Percentiles rank a stretch among this genome's conserved stretches.
Evolutionary conservation across 306 rosid genomes (phyloP).

Genomic region (Citrullus colocynthis): DNA sequence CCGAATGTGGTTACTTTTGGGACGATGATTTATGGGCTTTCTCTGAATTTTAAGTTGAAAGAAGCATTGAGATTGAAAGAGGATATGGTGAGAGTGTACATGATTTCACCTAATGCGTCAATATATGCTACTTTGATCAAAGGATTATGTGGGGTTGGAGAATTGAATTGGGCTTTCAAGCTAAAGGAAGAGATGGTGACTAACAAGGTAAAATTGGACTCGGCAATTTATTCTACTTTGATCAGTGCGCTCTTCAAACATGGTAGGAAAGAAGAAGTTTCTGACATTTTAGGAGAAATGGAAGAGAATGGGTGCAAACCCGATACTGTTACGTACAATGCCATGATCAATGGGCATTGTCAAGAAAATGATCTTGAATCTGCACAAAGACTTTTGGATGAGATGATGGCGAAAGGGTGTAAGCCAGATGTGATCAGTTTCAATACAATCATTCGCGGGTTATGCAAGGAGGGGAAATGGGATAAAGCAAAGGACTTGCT

Average conservation of each 20-base stretch:
- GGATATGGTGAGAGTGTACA: slow-evolving; percentile 28
- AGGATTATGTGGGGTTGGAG: slow-evolving; percentile 40
- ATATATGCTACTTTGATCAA: slow-evolving; percentile 40
- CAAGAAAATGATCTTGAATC: slow-evolving; percentile 38
- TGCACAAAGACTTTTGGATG: slow-evolving; percentile 43
- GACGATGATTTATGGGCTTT: slow-evolving; percentile 38
- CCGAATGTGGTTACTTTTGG: slow-evolving; percentile 47
- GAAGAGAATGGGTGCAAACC: slow-evolving; percentile 31
- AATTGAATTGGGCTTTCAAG: slow-evolving; percentile 31
- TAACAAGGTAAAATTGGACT: slow-evolving; percentile 25
- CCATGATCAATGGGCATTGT: slow-evolving; percentile 53
- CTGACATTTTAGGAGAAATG: slow-evolving; percentile 45
- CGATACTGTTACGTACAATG: slow-evolving; percentile 53
- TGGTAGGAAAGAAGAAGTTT: slow-evolving; percentile 47
- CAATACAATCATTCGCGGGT: slow-evolving; percentile 41
- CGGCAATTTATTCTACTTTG: slow-evolving; percentile 38
- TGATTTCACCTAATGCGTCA: slow-evolving; percentile 27
- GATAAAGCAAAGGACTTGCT: slow-evolving; percentile 53
- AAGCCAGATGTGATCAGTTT: slow-evolving; percentile 51
- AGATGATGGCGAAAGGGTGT: slow-evolving; percentile 33
- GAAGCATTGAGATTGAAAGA: slow-evolving; percentile 48
- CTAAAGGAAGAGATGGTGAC: slow-evolving; percentile 60
- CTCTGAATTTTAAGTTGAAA: slow-evolving; percentile 16
- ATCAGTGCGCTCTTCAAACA: slow-evolving; percentile 33
- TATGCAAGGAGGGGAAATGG: slow-evolving; percentile 52